Evolutionary conservation across 2,329 filamentous ascomycete genomes (phyloP).

Genomic region (Xylariaceae sp.): DNA sequence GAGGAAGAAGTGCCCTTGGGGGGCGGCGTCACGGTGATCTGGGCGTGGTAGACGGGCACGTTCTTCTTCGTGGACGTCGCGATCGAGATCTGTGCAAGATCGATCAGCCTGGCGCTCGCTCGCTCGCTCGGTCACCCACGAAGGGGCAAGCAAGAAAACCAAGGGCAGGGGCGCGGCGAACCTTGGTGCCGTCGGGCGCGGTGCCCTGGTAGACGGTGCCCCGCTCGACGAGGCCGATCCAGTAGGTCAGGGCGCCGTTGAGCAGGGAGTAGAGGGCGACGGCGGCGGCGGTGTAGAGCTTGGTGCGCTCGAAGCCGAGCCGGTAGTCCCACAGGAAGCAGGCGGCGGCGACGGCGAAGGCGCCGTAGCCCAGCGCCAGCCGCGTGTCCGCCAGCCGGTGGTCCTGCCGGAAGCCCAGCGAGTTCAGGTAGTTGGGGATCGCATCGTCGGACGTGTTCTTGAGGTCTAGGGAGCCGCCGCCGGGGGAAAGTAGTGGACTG

Average conservation of each 20-base stretch:
- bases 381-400: conserved; percentile 76
- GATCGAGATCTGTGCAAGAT: conserved; percentile 56
- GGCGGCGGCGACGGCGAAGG: conserved; percentile 70
- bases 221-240: conserved; percentile 79
- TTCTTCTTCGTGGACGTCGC: conserved; percentile 69
- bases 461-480: conserved; percentile 54
- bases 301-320: conserved; percentile 80
- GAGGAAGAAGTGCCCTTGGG: background rate
- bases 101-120: too few species aligned
- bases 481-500: conserved; percentile 6
- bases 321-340: conserved; percentile 92
- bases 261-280: conserved; percentile 73
- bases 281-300: conserved; percentile 70
- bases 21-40: conserved; percentile 44
- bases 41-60: conserved; percentile 71
- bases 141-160: too few species aligned
- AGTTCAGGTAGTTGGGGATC: conserved; percentile 86
- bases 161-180: conserved; percentile 5
- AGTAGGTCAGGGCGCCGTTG: conserved; percentile 69
- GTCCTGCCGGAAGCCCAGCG: conserved; percentile 74
- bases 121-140: too few species aligned
- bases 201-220: conserved; percentile 73
- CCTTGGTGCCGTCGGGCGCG: conserved; percentile 47
- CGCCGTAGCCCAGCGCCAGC: conserved; percentile 72
- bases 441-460: conserved; percentile 97